Evolutionary conservation across 345 rosid species (phyloP).

Genomic region (Raphanus raphanistrum): DNA sequence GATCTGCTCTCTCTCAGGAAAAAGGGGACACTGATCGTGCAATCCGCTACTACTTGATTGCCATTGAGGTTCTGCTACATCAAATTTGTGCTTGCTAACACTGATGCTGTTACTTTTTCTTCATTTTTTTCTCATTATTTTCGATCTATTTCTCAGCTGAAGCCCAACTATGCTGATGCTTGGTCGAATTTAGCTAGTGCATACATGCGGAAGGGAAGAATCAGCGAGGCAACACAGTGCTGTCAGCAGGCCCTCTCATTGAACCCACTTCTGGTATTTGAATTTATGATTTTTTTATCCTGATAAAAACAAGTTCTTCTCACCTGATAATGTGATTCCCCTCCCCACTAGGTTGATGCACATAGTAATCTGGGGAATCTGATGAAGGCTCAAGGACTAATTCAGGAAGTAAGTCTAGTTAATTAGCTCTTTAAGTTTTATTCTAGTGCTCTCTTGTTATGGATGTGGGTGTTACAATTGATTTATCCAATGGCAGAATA

Average conservation of each 20-base stretch:
- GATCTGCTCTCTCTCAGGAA: conserved; percentile 51
- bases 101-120: conserved; percentile 9
- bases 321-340: conserved; percentile 18
- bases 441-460: neutral
- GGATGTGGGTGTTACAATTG: neutral
- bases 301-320: neutral
- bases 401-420: conserved; percentile 80
- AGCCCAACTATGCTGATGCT: conserved; percentile 95
- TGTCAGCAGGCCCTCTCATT: conserved; percentile 90
- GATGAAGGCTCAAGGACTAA: conserved; percentile 93
- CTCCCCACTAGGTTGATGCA: conserved; percentile 77
- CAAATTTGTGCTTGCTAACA: neutral
- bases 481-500: conserved; percentile 10
- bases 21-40: conserved; percentile 92
- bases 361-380: conserved; percentile 93
- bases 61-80: conserved; percentile 80
- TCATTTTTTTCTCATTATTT: conserved; percentile 7
- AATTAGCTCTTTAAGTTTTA: neutral
- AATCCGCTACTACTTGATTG: conserved; percentile 83
- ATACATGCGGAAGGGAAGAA: conserved; percentile 94
- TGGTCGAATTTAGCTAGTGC: conserved; percentile 99
- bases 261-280: conserved; percentile 83
- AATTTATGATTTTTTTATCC: neutral
- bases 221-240: conserved; percentile 92
- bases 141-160: conserved; percentile 56